A percentile compares a stretch with the other conserved stretches of the same genome.
phyloP scores from a whole-genome alignment of 2,329 filamentous ascomycete species.

The Colletotrichum endophyticum region DNA sequence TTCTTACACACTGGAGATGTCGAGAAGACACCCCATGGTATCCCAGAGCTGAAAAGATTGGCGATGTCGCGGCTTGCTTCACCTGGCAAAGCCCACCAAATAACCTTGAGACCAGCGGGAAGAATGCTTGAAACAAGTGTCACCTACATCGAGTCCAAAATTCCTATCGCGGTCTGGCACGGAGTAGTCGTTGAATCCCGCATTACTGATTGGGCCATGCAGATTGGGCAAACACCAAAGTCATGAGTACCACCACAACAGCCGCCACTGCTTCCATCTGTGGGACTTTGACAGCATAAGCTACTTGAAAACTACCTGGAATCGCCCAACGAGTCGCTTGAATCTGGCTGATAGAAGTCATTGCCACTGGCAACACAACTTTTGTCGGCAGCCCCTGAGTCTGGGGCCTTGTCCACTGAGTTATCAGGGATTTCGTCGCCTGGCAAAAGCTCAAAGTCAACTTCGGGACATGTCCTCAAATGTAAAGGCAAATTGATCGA shows the following conservation, averaged over 20 bases:
- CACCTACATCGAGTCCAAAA: rapidly evolving
- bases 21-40: rapidly evolving
- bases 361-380: rapidly evolving
- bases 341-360: background rate
- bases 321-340: background rate
- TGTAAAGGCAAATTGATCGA: rapidly evolving
- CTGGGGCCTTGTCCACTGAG: background rate
- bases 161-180: background rate
- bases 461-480: rapidly evolving
- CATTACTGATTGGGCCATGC: background rate
- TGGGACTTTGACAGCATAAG: rapidly evolving
- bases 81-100: background rate
- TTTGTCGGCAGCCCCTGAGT: background rate
- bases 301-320: background rate
- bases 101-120: background rate
- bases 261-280: background rate
- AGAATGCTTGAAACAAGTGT: background rate
- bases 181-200: background rate
- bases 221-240: background rate
- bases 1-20: rapidly evolving
- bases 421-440: background rate
- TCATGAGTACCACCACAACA: background rate
- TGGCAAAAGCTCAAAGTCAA: background rate
- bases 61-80: background rate
- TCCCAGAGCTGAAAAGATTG: background rate